These are phyloP conservation scores for Geotrichum restrictum DNA, from an alignment of 1,139 yeast species.

Conservation along the genomic window DNA sequence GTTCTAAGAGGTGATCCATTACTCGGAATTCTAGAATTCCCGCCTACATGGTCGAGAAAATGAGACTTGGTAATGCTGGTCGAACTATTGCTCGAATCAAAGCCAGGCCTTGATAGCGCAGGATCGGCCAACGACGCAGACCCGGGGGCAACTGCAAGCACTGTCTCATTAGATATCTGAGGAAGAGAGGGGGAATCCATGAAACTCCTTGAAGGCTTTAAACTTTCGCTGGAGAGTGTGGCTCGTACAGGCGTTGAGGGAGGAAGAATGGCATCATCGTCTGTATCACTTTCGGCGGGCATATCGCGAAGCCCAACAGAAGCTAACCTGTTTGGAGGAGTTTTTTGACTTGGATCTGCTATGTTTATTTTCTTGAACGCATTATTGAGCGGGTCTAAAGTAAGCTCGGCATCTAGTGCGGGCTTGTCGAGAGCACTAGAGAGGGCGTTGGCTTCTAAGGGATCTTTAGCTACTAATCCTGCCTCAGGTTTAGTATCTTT, in stretches of 20 bases:
- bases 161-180: conserved; percentile 30
- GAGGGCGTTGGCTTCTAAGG: too few relatives aligned
- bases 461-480: too few relatives aligned
- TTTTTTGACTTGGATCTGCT: background rate
- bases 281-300: background rate
- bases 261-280: background rate
- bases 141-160: conserved; percentile 23
- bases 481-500: too few relatives aligned
- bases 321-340: background rate
- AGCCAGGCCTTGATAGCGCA: conserved; percentile 2
- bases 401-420: too few relatives aligned
- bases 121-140: conserved; percentile 5
- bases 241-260: background rate
- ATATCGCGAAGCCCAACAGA: background rate
- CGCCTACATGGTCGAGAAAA: conserved; percentile 11
- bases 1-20: background rate
- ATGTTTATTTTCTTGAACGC: background rate
- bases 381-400: too few relatives aligned
- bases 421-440: too few relatives aligned
- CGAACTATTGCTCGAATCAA: background rate
- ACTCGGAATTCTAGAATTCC: background rate
- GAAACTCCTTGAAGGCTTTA: conserved; percentile 15
- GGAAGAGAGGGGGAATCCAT: conserved; percentile 29
- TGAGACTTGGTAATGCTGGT: conserved; percentile 16
- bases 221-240: conserved; percentile 5